Conservation (phyloP, 257 asterid species). For the Coffea canephora region DNA sequence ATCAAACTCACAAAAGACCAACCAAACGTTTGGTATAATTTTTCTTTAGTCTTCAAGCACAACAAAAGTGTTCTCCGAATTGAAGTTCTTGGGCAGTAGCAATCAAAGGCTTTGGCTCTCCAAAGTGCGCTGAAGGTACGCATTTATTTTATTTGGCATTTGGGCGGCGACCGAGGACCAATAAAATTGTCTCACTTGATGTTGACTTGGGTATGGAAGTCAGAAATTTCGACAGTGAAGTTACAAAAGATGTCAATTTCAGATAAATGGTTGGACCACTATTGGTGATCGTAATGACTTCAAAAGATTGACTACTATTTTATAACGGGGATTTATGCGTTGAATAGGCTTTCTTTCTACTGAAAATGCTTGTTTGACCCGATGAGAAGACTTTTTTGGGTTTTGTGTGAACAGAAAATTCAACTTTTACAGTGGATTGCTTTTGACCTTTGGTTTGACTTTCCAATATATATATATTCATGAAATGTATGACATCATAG, state of each 20-base stretch:
- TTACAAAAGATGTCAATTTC: not conserved
- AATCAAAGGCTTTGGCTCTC: not conserved
- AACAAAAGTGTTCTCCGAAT: not conserved
- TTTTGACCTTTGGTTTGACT: too few relatives aligned
- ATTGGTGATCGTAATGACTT: conserved; percentile 5
- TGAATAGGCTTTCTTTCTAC: not conserved
- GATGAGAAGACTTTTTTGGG: too few relatives aligned
- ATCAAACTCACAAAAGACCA: not conserved
- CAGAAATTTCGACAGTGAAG: not conserved
- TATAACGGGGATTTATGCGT: not conserved
- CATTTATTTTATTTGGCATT: not conserved
- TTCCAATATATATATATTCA: not conserved
- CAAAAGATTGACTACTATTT: not conserved
- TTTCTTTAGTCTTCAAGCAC: not conserved
- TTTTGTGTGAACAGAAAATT: too few relatives aligned
- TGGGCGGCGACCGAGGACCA: not conserved
- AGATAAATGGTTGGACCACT: conserved; percentile 14
- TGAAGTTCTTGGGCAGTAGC: not conserved
- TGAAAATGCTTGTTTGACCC: not conserved
- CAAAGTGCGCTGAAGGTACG: conserved; percentile 6
- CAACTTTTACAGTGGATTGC: too few relatives aligned
- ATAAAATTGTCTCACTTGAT: not conserved
- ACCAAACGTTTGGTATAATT: not conserved
- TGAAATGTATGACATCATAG: too few relatives aligned
- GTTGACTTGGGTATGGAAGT: conserved; percentile 10